A percentile compares a stretch with the other conserved stretches of the same genome.
phyloP scores from a whole-genome alignment of 1,139 yeast genomes.

The Saccharomyces hybrid region DNA sequence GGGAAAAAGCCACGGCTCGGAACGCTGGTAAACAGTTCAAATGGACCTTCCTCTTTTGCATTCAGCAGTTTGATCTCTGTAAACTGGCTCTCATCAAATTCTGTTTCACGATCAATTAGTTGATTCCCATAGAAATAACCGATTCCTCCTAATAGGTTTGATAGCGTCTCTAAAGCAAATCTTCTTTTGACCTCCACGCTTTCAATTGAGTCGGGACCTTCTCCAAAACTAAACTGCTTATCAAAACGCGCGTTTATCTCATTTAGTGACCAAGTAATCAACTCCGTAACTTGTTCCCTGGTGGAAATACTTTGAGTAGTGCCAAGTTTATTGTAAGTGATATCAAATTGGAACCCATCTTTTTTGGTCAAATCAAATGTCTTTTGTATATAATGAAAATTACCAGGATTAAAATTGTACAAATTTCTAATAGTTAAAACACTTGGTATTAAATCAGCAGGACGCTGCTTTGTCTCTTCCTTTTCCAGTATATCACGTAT shows the following conservation, averaged over 20 bases:
- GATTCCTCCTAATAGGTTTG: constrained; percentile 84
- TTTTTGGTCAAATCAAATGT: constrained; percentile 47
- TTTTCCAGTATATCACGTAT: constrained; percentile 42
- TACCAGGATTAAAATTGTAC: constrained; percentile 54
- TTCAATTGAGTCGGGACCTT: constrained; percentile 12
- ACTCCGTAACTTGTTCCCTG: constrained; percentile 35
- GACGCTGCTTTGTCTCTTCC: background rate
- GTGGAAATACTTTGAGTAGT: constrained; percentile 41
- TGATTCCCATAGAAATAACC: constrained; percentile 88
- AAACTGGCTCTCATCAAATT: constrained; percentile 58
- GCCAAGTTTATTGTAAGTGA: constrained; percentile 47
- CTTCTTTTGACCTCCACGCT: constrained; percentile 36
- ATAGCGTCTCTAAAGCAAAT: constrained; percentile 72
- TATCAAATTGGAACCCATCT: constrained; percentile 61
- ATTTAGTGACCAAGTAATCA: constrained; percentile 35
- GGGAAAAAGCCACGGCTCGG: constrained; percentile 96
- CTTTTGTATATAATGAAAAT: constrained; percentile 72
- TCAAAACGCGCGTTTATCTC: constrained; percentile 52
- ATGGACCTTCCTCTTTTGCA: constrained; percentile 58
- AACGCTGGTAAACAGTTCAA: constrained; percentile 69
- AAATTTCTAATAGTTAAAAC: constrained; percentile 51
- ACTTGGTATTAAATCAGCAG: constrained; percentile 31
- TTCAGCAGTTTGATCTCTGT: constrained; percentile 44
- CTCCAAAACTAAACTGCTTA: constrained; percentile 43
- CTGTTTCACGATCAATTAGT: constrained; percentile 66